These are phyloP conservation scores for Trichosporon inkin DNA, from an alignment of 1,284 basidiomycete species.

Conservation along the genomic window DNA sequence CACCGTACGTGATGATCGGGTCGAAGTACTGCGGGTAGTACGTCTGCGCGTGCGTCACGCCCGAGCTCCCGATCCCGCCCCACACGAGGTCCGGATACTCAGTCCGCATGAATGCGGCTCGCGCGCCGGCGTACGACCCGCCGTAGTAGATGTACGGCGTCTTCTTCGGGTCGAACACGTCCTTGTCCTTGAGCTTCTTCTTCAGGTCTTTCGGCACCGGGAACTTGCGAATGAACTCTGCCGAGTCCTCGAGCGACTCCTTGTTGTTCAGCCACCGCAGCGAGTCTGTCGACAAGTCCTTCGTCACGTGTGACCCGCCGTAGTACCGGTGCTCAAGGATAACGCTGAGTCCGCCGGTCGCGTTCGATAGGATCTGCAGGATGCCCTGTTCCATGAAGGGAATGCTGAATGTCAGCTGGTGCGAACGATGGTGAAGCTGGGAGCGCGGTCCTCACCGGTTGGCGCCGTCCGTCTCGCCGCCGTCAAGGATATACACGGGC, in stretches of 20 bases:
- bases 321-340: conserved; percentile 75
- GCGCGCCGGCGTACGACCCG: conserved; percentile 75
- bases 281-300: conserved; percentile 66
- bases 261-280: conserved; percentile 81
- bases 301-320: conserved; percentile 71
- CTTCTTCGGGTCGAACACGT: conserved; percentile 51
- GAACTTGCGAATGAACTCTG: conserved; percentile 77
- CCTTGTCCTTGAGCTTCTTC: conserved; percentile 56
- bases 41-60: conserved; percentile 56
- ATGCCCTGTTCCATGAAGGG: conserved; percentile 61
- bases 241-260: conserved; percentile 87
- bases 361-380: conserved; percentile 73
- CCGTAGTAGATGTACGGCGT: conserved; percentile 95
- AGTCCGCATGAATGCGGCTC: conserved; percentile 85
- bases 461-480: conserved; percentile 65
- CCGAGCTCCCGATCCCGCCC: conserved; percentile 83
- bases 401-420: conserved; percentile 29
- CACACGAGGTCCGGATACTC: conserved; percentile 71
- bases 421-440: too few relatives aligned
- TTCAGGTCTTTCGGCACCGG: conserved; percentile 57
- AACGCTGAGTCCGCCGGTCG: conserved; percentile 76
- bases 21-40: conserved; percentile 66
- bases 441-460: conserved; percentile 29
- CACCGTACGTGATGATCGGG: conserved; percentile 70
- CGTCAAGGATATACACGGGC: conserved; percentile 76